These are phyloP conservation scores for Beta macrorhiza DNA, from an alignment of 179 eudicot genomes.

Conservation along the genomic window DNA sequence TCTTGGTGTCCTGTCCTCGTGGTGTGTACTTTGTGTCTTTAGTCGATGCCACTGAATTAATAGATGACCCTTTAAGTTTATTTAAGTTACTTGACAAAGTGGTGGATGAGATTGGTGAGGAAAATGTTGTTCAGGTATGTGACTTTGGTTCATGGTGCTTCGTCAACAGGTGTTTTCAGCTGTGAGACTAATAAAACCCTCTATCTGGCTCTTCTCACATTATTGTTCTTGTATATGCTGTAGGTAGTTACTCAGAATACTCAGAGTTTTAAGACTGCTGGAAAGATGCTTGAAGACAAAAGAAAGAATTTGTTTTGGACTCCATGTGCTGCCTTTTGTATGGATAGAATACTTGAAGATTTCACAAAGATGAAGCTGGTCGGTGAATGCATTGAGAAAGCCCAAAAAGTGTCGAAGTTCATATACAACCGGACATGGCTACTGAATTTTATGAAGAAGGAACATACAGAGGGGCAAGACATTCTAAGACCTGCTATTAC, in stretches of 20 bases:
- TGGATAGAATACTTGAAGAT: constrained; percentile 77
- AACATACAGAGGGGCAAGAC: constrained; percentile 80
- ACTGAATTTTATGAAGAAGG: constrained; percentile 74
- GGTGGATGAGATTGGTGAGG: constrained; percentile 92
- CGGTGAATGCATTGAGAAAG: constrained; percentile 75
- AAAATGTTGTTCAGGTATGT: constrained; percentile 81
- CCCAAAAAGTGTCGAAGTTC: constrained; percentile 74
- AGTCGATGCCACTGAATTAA: constrained; percentile 70
- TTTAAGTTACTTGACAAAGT: constrained; percentile 77
- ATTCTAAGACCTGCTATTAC: constrained; percentile 72
- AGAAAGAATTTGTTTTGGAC: constrained; percentile 81
- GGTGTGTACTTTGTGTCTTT: constrained; percentile 74
- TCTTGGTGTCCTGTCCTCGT: constrained; percentile 87
- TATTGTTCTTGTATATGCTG: constrained; percentile 17
- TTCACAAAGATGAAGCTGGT: constrained; percentile 68
- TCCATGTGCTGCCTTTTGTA: constrained; percentile 81
- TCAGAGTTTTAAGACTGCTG: constrained; percentile 77
- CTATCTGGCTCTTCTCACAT: background rate
- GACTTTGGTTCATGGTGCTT: constrained; percentile 14
- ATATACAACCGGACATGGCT: constrained; percentile 77
- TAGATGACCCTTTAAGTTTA: constrained; percentile 61
- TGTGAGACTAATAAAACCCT: background rate
- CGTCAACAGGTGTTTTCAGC: background rate
- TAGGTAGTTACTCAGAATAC: constrained; percentile 84
- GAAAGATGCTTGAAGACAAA: constrained; percentile 95